Conservation (phyloP, 2,329 filamentous ascomycete species). For the Eutypella sp. region DNA sequence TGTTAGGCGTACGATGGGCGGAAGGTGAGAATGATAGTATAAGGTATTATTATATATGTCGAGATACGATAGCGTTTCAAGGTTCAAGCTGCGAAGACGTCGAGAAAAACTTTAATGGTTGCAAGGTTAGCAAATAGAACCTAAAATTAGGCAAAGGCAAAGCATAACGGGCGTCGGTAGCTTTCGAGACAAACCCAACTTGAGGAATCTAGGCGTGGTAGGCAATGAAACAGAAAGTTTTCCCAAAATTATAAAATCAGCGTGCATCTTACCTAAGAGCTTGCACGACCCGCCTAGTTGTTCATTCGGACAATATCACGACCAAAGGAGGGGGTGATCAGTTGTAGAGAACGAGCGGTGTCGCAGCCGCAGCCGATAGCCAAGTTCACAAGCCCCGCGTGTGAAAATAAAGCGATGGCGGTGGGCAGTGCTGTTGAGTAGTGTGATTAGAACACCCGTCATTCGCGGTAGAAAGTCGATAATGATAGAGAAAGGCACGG, state of each 20-base stretch:
- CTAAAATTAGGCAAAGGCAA: too few relatives aligned
- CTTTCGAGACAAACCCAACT: background rate
- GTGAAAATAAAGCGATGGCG: background rate
- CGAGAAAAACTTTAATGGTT: too few relatives aligned
- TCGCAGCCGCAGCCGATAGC: background rate
- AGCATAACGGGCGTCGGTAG: too few relatives aligned
- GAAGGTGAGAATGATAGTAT: too few relatives aligned
- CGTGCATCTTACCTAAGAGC: background rate
- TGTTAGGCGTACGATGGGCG: too few relatives aligned
- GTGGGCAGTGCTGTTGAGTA: background rate
- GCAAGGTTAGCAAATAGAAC: too few relatives aligned
- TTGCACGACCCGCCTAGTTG: background rate
- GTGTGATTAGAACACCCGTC: background rate
- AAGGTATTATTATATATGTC: too few relatives aligned
- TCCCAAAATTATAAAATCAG: too few relatives aligned
- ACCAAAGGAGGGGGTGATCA: background rate
- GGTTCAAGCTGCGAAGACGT: too few relatives aligned
- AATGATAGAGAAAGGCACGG: background rate
- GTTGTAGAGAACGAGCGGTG: background rate
- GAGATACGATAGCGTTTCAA: too few relatives aligned
- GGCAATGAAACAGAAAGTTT: too few relatives aligned
- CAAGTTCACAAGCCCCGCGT: background rate
- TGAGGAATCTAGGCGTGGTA: background rate
- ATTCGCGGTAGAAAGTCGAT: background rate
- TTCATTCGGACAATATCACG: background rate